These are phyloP conservation scores for Beverwykella pulmonaria DNA, from an alignment of 495 filamentous ascomycete species.

Conservation along the genomic window DNA sequence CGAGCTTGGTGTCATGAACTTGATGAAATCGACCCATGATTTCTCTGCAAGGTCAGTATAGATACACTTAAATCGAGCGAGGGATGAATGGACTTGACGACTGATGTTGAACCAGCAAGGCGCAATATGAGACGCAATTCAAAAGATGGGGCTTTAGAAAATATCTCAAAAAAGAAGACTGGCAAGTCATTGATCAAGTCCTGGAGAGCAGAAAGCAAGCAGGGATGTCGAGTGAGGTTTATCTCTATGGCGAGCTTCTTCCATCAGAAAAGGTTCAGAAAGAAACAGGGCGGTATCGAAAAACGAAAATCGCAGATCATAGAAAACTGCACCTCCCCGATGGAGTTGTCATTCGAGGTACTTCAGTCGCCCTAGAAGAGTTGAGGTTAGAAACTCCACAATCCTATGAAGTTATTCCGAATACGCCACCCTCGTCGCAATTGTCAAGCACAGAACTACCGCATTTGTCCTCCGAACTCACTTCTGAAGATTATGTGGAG, in stretches of 20 bases:
- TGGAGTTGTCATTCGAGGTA: neutral
- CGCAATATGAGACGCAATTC: conserved; percentile 1
- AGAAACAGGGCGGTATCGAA: neutral
- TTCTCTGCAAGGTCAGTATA: neutral
- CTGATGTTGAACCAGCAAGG: neutral
- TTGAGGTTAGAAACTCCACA: neutral
- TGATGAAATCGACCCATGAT: neutral
- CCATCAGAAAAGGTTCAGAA: conserved; percentile 1
- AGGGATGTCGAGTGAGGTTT: neutral
- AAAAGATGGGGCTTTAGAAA: conserved; percentile 2
- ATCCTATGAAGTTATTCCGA: neutral
- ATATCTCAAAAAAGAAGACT: conserved; percentile 4
- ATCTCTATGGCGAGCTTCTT: neutral
- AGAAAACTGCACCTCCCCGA: neutral
- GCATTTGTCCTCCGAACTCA: no score
- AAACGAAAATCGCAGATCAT: neutral
- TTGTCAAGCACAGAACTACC: no score
- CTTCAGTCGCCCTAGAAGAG: neutral
- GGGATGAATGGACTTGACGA: neutral
- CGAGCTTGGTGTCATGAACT: neutral
- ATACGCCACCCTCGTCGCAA: no score
- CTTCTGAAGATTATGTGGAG: no score
- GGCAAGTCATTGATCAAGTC: neutral
- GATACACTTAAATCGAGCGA: neutral
- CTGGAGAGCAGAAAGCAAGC: neutral